Conservation (phyloP, 2,329 filamentous ascomycete genomes). For the Monilinia vaccinii-corymbosi region DNA sequence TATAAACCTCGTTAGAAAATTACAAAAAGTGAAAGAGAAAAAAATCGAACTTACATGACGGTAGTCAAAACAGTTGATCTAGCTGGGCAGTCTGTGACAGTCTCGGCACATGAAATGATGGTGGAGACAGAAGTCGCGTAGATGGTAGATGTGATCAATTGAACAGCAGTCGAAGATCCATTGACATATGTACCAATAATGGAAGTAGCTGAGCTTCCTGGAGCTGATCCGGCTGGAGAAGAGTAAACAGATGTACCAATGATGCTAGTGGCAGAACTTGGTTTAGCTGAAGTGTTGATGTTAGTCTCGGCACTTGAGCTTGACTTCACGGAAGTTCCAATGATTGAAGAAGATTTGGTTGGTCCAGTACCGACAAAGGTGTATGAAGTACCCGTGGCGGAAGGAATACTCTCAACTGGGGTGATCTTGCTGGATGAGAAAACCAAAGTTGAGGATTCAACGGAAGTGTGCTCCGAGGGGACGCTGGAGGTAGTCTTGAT, state of each 20-base stretch:
- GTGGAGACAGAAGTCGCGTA: slow-evolving; percentile 42
- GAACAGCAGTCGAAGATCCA: neutral
- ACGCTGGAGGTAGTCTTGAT: slow-evolving; percentile 4
- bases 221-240: neutral
- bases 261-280: neutral
- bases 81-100: slow-evolving; percentile 43
- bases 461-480: neutral
- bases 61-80: slow-evolving; percentile 32
- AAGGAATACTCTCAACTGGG: neutral
- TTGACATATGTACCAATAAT: neutral
- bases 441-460: neutral
- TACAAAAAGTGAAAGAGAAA: neutral
- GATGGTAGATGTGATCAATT: slow-evolving; percentile 36
- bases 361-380: slow-evolving; percentile 3
- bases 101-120: slow-evolving; percentile 40
- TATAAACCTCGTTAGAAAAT: neutral
- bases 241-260: neutral
- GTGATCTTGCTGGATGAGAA: neutral
- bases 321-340: neutral
- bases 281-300: neutral
- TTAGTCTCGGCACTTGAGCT: neutral
- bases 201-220: neutral
- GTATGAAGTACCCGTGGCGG: neutral
- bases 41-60: slow-evolving; percentile 21
- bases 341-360: neutral